Evolutionary conservation across 805 yeast genomes (phyloP), one percentile per base, ranked within the genome.

Genomic region (Candida ulmi): DNA sequence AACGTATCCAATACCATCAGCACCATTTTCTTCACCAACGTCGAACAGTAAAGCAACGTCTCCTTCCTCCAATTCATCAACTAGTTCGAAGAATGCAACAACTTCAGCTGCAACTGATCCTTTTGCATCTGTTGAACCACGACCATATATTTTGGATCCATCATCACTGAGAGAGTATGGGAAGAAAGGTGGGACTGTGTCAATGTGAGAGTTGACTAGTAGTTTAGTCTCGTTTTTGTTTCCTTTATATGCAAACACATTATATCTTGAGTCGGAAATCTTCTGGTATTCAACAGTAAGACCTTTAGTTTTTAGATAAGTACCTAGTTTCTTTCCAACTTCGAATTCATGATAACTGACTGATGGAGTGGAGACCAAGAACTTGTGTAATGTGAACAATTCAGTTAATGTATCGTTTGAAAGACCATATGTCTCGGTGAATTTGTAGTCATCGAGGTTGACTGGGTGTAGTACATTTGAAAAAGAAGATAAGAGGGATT

Each of bases 41-140:
- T 78, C 87, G 54, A 62, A 79, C 28, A 80, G 57, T 16, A 80
- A 52, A 1, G 77, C 59, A 3, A 76, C 68, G 38, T 80, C 83
- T 12, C 80, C 83, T 38, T 72, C 76, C 6, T 50, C 40, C n/a
- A 75, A 46, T 7, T 48, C 41, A 1, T 65, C 68, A 3, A 68
- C 37, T 26, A 80, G 50, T 31, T 74, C 72, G n/a, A 69, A 54
- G 26, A 69, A 69, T 1, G 85, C 75, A 23, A 65, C 60, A 5
- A 77, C 58, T 47, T 79, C 85, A 0, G 82, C 55, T 1, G 83
- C 80, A 13, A 80, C 78, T 8, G 83, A 73, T 1, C 69, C 83
- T 48, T 80, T 80, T 16, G 82, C 87, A 51, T 80, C 88, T 40
- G 71, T 67, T 1, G 81, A 54, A 4, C 88, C 88, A 37, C 88